A percentile compares a stretch with the other conserved stretches of the same genome.
Conservation (phyloP, 208 protist genomes). For the Wallacemonas collosoma region DNA sequence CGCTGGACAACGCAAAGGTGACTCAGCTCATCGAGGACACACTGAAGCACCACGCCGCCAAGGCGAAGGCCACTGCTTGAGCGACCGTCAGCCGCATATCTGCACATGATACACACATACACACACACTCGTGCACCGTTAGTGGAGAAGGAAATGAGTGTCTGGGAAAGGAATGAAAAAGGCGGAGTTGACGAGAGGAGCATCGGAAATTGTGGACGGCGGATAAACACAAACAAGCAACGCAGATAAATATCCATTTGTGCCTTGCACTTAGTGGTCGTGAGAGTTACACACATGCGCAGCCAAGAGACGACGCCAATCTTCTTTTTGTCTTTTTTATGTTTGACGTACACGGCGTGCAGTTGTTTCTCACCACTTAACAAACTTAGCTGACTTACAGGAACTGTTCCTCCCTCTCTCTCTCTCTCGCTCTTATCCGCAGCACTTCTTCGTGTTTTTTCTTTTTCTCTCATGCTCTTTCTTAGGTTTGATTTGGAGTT, state of each 20-base stretch:
- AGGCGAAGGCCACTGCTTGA: conserved; percentile 26
- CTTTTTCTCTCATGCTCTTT: conserved; percentile 4
- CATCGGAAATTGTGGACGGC: too few species aligned
- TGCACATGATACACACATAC: too few species aligned
- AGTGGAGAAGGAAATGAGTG: too few species aligned
- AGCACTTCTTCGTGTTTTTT: neutral
- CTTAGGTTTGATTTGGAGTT: neutral
- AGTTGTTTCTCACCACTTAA: neutral
- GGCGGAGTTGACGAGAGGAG: too few species aligned
- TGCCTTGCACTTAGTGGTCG: too few species aligned
- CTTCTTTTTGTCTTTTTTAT: too few species aligned
- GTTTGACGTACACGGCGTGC: too few species aligned
- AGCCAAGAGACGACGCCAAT: too few species aligned
- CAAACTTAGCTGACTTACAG: conserved; percentile 18
- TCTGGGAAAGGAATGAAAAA: conserved; percentile 22
- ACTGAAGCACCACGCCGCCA: conserved; percentile 54
- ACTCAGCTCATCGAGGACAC: conserved; percentile 64
- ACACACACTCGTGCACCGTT: too few species aligned
- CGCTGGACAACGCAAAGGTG: conserved; percentile 52
- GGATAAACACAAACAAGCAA: conserved; percentile 16
- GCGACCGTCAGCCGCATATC: neutral
- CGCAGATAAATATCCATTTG: neutral
- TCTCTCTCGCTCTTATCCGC: neutral
- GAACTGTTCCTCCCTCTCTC: neutral
- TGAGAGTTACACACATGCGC: too few species aligned